Percentiles rank a stretch among this genome's conserved stretches.
Conservation (phyloP, 345 rosid species). For the Geranium brycei region DNA sequence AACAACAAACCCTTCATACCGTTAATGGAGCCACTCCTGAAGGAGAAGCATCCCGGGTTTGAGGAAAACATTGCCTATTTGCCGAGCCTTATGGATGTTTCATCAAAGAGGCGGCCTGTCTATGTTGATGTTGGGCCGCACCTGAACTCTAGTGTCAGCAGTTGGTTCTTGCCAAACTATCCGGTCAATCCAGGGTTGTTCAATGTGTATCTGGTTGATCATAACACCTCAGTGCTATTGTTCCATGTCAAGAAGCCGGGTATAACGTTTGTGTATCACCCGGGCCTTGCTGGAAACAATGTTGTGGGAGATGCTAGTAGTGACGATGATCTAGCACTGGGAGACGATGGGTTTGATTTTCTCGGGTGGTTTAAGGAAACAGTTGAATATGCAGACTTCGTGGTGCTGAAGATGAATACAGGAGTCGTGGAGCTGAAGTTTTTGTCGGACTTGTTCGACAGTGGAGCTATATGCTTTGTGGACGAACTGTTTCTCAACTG, state of each 20-base stretch:
- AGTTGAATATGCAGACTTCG: constrained; percentile 50
- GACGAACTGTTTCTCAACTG: constrained; percentile 74
- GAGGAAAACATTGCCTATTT: constrained; percentile 39
- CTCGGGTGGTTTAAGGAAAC: constrained; percentile 74
- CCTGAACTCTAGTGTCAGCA: constrained; percentile 25
- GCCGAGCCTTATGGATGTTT: constrained; percentile 44
- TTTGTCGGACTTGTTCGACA: constrained; percentile 40
- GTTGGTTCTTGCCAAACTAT: constrained; percentile 59
- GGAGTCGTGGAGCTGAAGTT: constrained; percentile 48
- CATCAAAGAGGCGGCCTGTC: constrained; percentile 40
- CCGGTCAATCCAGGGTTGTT: constrained; percentile 47
- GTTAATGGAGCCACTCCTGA: constrained; percentile 49
- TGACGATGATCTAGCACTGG: constrained; percentile 28
- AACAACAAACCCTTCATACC: constrained; percentile 34
- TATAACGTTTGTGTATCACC: constrained; percentile 61
- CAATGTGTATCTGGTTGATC: constrained; percentile 61
- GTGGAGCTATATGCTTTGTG: constrained; percentile 57
- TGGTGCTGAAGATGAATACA: constrained; percentile 69
- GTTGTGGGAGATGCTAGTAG: constrained; percentile 2
- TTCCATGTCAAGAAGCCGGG: constrained; percentile 60
- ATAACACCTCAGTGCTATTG: constrained; percentile 60
- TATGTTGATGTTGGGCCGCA: constrained; percentile 62
- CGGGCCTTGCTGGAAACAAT: constrained; percentile 46
- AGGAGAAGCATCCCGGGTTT: constrained; percentile 25
- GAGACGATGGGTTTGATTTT: constrained; percentile 55